phyloP scores from a whole-genome alignment of 1,284 basidiomycete species.

The Apiotrichum mycotoxinovorans region DNA sequence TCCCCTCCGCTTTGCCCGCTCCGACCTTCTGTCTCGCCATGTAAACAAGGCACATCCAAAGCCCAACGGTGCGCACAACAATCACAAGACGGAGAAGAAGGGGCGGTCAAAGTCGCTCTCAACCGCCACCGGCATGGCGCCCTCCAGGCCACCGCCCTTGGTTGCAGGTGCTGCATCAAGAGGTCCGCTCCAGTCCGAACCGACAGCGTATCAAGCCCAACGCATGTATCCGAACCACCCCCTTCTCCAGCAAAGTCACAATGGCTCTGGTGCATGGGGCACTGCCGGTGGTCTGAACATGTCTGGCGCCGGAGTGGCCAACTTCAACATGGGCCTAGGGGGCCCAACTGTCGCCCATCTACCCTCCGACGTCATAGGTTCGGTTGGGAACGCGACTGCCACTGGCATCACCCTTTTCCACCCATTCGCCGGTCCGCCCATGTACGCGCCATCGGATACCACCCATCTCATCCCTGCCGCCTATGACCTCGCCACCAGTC shows the following conservation, averaged over 20 bases:
- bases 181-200: constrained; percentile 9
- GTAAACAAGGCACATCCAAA: constrained; percentile 80
- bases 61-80: constrained; percentile 56
- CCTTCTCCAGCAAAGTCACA: constrained; percentile 24
- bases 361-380: constrained; percentile 1
- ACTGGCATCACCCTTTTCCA: not conserved
- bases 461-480: not conserved
- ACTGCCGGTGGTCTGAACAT: not conserved
- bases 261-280: not conserved
- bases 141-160: constrained; percentile 29
- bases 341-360: not conserved
- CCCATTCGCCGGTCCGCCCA: constrained; percentile 31
- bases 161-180: not conserved
- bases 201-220: constrained; percentile 31
- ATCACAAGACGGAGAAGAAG: constrained; percentile 33
- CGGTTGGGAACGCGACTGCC: not conserved
- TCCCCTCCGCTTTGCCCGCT: constrained; percentile 82
- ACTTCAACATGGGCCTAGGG: not conserved
- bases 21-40: constrained; percentile 80
- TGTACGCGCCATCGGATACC: constrained; percentile 37
- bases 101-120: constrained; percentile 32
- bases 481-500: not conserved
- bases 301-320: not conserved
- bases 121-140: constrained; percentile 16
- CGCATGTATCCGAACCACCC: constrained; percentile 46